These are phyloP conservation scores for Penicillium frequentans DNA, from an alignment of 2,329 filamentous ascomycete genomes.

Conservation along the genomic window DNA sequence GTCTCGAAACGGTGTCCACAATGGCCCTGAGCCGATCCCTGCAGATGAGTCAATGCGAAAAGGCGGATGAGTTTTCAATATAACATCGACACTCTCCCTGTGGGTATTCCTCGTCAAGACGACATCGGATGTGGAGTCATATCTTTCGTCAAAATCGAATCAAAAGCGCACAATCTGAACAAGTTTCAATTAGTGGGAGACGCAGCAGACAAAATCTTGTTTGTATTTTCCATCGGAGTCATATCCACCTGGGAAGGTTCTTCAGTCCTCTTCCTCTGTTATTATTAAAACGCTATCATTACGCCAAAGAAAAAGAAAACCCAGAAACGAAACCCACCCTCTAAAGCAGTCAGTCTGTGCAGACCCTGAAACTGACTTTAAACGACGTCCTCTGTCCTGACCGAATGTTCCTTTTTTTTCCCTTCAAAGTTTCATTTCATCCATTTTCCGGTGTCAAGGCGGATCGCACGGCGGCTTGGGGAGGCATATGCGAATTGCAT, in stretches of 20 bases:
- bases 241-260: neutral
- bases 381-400: neutral
- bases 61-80: slow-evolving; percentile 34
- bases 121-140: neutral
- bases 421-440: neutral
- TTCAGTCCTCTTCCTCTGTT: neutral
- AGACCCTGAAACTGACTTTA: neutral
- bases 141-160: neutral
- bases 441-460: slow-evolving; percentile 2
- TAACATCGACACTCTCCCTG: neutral
- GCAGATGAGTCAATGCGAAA: slow-evolving; percentile 47
- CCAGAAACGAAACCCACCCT: neutral
- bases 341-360: neutral
- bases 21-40: slow-evolving; percentile 40
- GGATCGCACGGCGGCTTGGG: neutral
- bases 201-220: neutral
- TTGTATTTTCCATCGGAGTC: neutral
- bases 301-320: neutral
- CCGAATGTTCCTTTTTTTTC: neutral
- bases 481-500: slow-evolving; percentile 2
- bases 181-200: neutral
- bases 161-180: neutral
- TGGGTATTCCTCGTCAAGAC: neutral
- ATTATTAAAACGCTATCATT: neutral
- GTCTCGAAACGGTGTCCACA: slow-evolving; percentile 25